Evolutionary conservation across 495 filamentous ascomycete species (phyloP).

Genomic region (Gamarada debralockiae): DNA sequence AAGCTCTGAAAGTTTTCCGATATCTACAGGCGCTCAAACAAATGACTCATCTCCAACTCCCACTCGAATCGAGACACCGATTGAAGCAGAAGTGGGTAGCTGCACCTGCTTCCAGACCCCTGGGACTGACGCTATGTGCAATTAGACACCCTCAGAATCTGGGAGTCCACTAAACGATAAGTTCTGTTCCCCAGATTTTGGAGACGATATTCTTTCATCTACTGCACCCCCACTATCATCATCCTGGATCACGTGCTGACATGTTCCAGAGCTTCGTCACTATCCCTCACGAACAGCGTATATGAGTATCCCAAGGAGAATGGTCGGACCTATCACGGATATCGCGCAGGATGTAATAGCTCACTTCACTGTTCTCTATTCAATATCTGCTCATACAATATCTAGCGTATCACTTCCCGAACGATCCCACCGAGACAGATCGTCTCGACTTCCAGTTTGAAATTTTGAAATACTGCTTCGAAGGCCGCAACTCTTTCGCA

Average conservation of each 20-base stretch:
- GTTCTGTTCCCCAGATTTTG: too few relatives aligned
- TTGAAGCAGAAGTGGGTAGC: too few relatives aligned
- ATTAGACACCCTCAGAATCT: too few relatives aligned
- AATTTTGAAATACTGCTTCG: constrained; percentile 51
- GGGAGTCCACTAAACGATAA: constrained; percentile 2
- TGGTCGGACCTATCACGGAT: constrained; percentile 59
- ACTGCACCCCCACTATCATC: too few relatives aligned
- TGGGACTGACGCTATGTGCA: too few relatives aligned
- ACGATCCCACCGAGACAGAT: constrained; percentile 51
- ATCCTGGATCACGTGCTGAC: too few relatives aligned
- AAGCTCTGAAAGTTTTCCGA: too few relatives aligned
- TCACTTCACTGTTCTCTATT: background rate
- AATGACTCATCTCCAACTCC: too few relatives aligned
- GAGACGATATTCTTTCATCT: constrained; percentile 17
- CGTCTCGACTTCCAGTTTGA: constrained; percentile 57
- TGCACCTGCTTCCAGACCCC: too few relatives aligned
- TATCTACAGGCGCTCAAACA: too few relatives aligned
- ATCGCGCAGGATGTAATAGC: constrained; percentile 38
- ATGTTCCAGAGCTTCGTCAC: background rate
- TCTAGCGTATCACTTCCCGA: constrained; percentile 49
- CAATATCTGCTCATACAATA: too few relatives aligned
- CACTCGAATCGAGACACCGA: too few relatives aligned
- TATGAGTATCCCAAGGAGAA: constrained; percentile 52
- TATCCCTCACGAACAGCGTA: constrained; percentile 35
- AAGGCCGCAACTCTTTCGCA: constrained; percentile 52